These are phyloP conservation scores for Isabelozyma pseudorhagii DNA, from an alignment of 805 yeast genomes.

Conservation along the genomic window DNA sequence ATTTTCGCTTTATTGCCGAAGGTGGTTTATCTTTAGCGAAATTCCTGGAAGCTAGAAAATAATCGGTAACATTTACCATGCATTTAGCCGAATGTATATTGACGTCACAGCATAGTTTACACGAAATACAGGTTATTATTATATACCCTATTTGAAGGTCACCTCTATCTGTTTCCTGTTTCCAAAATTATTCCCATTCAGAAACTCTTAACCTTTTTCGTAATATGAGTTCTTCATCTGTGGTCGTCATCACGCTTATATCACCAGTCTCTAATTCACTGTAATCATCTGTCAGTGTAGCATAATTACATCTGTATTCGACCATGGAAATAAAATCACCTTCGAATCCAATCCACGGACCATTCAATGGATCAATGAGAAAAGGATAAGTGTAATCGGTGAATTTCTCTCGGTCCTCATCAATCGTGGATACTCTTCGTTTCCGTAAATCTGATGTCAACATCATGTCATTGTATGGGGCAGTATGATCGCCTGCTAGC, in stretches of 20 bases:
- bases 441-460: neutral
- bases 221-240: slow-evolving; percentile 20
- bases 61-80: neutral
- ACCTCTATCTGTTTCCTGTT: neutral
- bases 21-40: neutral
- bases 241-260: slow-evolving; percentile 9
- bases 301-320: slow-evolving; percentile 17
- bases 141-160: too few relatives aligned
- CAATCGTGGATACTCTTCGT: slow-evolving; percentile 50
- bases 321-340: slow-evolving; percentile 48
- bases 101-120: neutral
- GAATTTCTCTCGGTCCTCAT: slow-evolving; percentile 53
- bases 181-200: slow-evolving; percentile 31
- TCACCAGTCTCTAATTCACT: slow-evolving; percentile 18
- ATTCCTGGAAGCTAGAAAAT: neutral
- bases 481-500: slow-evolving; percentile 13
- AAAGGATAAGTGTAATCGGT: slow-evolving; percentile 51
- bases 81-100: neutral
- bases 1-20: neutral
- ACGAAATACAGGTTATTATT: neutral
- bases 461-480: slow-evolving; percentile 3
- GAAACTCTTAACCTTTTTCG: slow-evolving; percentile 26
- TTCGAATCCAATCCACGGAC: slow-evolving; percentile 57
- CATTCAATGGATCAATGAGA: slow-evolving; percentile 45
- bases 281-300: slow-evolving; percentile 5